A percentile compares a stretch with the other conserved stretches of the same genome.
Evolutionary conservation across 176 grass and related monocot species (phyloP).

Genomic region (Eremochloa ophiuroides): DNA sequence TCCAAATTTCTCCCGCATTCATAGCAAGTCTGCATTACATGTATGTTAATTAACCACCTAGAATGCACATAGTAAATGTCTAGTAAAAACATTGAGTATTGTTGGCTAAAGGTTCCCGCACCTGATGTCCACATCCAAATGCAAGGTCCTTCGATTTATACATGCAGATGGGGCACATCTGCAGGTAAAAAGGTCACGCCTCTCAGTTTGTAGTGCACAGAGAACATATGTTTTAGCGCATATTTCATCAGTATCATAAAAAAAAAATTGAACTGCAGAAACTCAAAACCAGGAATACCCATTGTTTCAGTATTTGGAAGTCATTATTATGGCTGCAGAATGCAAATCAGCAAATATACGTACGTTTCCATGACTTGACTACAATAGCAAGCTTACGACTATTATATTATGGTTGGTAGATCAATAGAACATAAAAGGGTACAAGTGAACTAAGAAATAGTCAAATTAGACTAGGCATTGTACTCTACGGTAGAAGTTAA

Average conservation of each 20-base stretch:
- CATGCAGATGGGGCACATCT: conserved; percentile 90
- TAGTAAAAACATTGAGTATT: neutral
- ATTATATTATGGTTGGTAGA: neutral
- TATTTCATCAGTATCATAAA: neutral
- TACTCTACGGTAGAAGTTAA: neutral
- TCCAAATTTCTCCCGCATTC: conserved; percentile 66
- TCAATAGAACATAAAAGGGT: conserved; percentile 6
- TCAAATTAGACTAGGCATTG: neutral
- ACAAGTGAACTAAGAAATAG: neutral
- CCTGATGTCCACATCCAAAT: conserved; percentile 98
- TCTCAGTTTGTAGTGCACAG: conserved; percentile 2
- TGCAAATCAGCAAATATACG: too few relatives aligned
- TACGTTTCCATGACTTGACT: neutral
- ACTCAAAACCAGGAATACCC: neutral
- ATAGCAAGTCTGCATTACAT: conserved; percentile 70
- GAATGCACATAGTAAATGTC: neutral
- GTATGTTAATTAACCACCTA: conserved; percentile 8
- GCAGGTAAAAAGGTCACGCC: conserved; percentile 17
- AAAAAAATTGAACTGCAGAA: too few relatives aligned
- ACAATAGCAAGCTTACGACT: neutral
- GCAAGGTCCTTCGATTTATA: conserved; percentile 89
- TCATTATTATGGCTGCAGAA: neutral
- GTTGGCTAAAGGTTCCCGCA: conserved; percentile 20
- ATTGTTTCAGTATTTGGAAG: neutral
- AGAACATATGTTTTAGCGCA: neutral